phyloP scores from a whole-genome alignment of 1,284 basidiomycete species.

The Sparassis latifolia region DNA sequence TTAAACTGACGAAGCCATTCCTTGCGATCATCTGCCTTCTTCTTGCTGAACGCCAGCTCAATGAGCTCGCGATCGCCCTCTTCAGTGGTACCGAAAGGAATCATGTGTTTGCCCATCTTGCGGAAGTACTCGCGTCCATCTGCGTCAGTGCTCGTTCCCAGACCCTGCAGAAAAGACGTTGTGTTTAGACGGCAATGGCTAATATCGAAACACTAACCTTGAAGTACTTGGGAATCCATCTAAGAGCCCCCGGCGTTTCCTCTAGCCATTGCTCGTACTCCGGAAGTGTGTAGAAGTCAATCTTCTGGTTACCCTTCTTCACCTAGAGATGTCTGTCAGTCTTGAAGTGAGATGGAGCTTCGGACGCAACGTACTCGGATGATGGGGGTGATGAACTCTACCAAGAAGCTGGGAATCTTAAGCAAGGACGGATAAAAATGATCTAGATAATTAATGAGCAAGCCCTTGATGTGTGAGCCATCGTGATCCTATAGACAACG shows the following conservation, averaged over 20 bases:
- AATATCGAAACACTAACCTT: conserved; percentile 53
- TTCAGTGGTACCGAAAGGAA: conserved; percentile 82
- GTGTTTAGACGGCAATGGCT: neutral
- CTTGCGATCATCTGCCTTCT: conserved; percentile 98
- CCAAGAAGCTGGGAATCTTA: conserved; percentile 88
- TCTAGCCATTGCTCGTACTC: conserved; percentile 95
- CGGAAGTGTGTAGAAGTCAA: conserved; percentile 95
- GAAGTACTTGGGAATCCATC: conserved; percentile 94
- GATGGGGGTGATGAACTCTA: conserved; percentile 99
- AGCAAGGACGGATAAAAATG: conserved; percentile 96
- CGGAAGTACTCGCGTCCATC: conserved; percentile 95
- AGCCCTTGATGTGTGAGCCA: conserved; percentile 98
- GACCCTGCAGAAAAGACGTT: conserved; percentile 53
- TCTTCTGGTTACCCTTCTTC: conserved; percentile 75
- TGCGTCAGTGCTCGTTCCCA: conserved; percentile 86
- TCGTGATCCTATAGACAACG: conserved; percentile 81
- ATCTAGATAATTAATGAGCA: conserved; percentile 97
- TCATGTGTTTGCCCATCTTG: conserved; percentile 90
- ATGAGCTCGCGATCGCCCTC: conserved; percentile 87
- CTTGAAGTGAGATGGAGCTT: neutral
- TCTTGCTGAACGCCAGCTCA: conserved; percentile 99
- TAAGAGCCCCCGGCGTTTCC: conserved; percentile 71
- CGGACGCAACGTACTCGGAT: conserved; percentile 68
- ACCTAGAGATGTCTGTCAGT: conserved; percentile 37
- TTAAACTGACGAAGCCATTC: conserved; percentile 96